Conservation (phyloP, 2,329 filamentous ascomycete genomes). For the Septoria linicola region DNA sequence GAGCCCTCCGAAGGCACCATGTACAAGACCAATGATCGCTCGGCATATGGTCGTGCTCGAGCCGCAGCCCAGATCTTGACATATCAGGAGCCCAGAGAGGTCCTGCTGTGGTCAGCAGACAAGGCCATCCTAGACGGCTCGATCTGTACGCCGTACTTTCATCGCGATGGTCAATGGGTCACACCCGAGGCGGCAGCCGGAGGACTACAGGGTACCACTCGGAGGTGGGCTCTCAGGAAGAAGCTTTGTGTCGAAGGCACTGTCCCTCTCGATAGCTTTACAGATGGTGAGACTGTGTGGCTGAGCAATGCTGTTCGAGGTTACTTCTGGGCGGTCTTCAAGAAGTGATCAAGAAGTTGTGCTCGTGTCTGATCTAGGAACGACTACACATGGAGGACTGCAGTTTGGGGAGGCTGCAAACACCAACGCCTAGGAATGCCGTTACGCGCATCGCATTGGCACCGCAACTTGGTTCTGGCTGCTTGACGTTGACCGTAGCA, state of each 20-base stretch:
- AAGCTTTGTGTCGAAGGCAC: constrained; percentile 65
- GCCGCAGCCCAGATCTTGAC: constrained; percentile 56
- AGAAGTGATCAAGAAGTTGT: not conserved
- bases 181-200: constrained; percentile 70
- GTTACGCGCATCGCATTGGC: too few species aligned
- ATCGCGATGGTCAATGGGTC: constrained; percentile 69
- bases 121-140: constrained; percentile 78
- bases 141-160: constrained; percentile 79
- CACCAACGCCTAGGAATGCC: too few species aligned
- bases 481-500: too few species aligned
- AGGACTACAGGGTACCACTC: constrained; percentile 77
- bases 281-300: constrained; percentile 77
- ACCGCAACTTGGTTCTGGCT: too few species aligned
- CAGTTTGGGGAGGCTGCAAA: too few species aligned
- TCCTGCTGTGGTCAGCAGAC: constrained; percentile 67
- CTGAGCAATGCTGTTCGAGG: constrained; percentile 85
- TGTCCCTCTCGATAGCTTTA: constrained; percentile 60
- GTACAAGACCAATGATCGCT: constrained; percentile 78
- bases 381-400: too few species aligned
- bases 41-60: constrained; percentile 70
- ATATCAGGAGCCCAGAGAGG: constrained; percentile 57
- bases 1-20: constrained; percentile 66
- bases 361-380: too few species aligned
- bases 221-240: constrained; percentile 75
- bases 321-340: constrained; percentile 50